phyloP scores from a whole-genome alignment of 1,139 yeast species.

The Saccharomyces pastorianus region DNA sequence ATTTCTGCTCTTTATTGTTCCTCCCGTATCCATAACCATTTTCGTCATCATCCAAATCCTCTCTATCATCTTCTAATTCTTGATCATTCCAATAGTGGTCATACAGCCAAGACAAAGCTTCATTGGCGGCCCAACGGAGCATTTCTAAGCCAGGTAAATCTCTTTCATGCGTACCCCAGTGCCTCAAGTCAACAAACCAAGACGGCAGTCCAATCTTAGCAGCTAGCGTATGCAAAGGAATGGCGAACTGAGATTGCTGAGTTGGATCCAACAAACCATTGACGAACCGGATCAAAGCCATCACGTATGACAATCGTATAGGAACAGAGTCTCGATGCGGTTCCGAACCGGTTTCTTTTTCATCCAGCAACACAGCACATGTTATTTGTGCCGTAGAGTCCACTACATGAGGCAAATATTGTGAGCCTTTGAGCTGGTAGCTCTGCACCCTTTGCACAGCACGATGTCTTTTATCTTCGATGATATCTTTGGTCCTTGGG shows the following conservation, averaged over 20 bases:
- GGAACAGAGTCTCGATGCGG: constrained; percentile 9
- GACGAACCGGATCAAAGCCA: constrained; percentile 80
- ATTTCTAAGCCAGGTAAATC: constrained; percentile 61
- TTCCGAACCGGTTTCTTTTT: constrained; percentile 21
- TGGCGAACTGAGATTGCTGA: constrained; percentile 72
- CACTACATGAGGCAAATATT: constrained; percentile 64
- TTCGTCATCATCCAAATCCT: constrained; percentile 30
- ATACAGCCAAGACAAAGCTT: constrained; percentile 71
- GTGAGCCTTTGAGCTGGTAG: constrained; percentile 53
- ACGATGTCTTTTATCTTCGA: constrained; percentile 30
- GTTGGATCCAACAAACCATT: constrained; percentile 85
- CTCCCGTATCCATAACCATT: constrained; percentile 15
- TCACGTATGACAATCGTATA: constrained; percentile 34
- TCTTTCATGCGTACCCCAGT: constrained; percentile 82
- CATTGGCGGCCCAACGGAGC: constrained; percentile 47
- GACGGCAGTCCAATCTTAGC: constrained; percentile 61
- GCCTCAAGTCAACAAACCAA: constrained; percentile 83
- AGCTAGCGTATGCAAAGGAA: constrained; percentile 73
- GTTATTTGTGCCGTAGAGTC: constrained; percentile 63
- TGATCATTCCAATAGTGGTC: constrained; percentile 61
- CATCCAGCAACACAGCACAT: constrained; percentile 45
- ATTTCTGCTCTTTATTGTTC: constrained; percentile 17
- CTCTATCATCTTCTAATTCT: constrained; percentile 19
- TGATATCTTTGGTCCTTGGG: constrained; percentile 22
- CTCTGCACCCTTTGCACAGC: constrained; percentile 58